Evolutionary conservation across 2,329 filamentous ascomycete genomes (phyloP), one percentile per base, ranked within the genome.

Genomic region (Xylariaceae sp.): DNA sequence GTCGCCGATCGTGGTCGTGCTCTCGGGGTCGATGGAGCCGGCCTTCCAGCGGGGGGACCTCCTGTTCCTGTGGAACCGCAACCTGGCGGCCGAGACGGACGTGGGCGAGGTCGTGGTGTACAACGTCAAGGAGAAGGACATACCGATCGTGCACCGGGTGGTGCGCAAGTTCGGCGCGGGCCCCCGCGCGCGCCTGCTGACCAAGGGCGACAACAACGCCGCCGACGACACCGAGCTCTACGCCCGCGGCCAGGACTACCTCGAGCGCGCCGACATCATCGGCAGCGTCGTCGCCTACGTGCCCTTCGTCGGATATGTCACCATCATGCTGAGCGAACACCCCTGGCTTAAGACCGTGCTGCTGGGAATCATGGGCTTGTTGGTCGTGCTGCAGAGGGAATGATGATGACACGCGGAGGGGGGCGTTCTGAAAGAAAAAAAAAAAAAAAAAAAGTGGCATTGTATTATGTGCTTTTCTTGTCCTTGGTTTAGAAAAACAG

Each of bases 291-390:
- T 95, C 10, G 95, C 85, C 40, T 99, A 96, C 73, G 87, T 98
- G 54, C 95, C 95, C 0, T 96, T 95, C 68, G 92, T 98, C 14
- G 95, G 95, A 64, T 98, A 98, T 71, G 93, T 98, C 44, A 99
- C 95, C 1, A 99, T 99, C 66, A 80, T 98, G 74, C 80, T 99
- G 60, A 95, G 90, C 61, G 95, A 99, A 74, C 88, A 99, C 72
- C 95, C 95, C 5, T 98, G 93, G 93, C 74, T 98, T 67, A 99
- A 99, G 84, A 96, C 91, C 43, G 93, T 88, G 21, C 90, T 98
- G 87, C 75, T 99, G 69, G 93, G 91, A 1, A 83, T 97, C 48
- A 99, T 99, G 95, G 95, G 93, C 1, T 73, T 97, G 67, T 86
- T 96, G 77, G 95, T 97, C 21, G 88, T 99, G 46, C 73, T 99